Percentiles rank a stretch among this genome's conserved stretches.
Evolutionary conservation across 2,329 filamentous ascomycete species (phyloP).

Genomic region (Colletotrichum sp.): DNA sequence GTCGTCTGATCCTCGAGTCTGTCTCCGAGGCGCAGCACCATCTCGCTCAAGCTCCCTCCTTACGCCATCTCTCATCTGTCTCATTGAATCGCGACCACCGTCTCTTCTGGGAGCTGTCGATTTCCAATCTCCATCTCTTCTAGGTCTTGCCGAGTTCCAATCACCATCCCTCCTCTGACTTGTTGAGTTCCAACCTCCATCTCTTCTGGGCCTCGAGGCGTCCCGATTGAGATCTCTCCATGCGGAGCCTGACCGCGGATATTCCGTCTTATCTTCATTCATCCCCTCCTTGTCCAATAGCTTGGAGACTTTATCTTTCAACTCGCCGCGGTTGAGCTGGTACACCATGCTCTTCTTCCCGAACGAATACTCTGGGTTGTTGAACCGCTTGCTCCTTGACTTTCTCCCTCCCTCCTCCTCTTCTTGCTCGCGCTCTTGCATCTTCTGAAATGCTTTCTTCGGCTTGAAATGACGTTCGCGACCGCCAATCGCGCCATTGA

Average conservation of each 20-base stretch:
- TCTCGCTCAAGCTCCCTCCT: neutral
- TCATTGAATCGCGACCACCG: neutral
- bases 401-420: constrained; percentile 39
- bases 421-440: constrained; percentile 35
- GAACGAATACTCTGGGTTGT: constrained; percentile 52
- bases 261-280: neutral
- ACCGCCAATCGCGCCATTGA: neutral
- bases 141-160: neutral
- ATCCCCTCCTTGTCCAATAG: constrained; percentile 13
- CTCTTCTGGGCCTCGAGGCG: neutral
- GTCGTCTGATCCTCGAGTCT: neutral
- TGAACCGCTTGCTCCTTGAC: constrained; percentile 57
- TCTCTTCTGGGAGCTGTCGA: neutral
- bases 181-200: neutral
- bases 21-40: neutral
- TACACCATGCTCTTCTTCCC: constrained; percentile 64
- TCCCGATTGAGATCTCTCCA: neutral
- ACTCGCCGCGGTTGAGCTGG: constrained; percentile 51
- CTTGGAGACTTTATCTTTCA: constrained; percentile 34
- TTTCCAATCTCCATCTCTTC: neutral
- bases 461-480: constrained; percentile 42
- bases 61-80: neutral
- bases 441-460: constrained; percentile 57
- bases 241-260: neutral
- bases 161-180: neutral